Base-by-base conservation (phyloP, 2,329 filamentous ascomycete genomes). In the Colletotrichum echinochloae region DNA sequence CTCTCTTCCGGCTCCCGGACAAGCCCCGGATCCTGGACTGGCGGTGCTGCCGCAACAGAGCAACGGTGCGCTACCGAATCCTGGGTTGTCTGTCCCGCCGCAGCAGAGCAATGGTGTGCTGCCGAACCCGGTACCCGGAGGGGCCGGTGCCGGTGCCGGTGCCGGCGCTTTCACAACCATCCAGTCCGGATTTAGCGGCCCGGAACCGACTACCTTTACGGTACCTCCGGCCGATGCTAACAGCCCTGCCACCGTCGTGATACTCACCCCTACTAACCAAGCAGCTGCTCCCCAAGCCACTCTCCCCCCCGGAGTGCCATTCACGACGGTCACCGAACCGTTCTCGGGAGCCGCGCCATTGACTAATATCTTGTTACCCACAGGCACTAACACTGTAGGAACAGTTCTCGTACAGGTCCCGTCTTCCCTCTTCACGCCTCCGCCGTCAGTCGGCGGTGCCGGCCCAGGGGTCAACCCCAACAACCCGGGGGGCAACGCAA, bases 181-280 rank as follows among this genome's bases (percentile, higher is more conserved):
- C 18, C 56, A 67, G 64, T 62, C 56, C 3, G 67, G 67, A 3
- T 70, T 70, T 41, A 41, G 64, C 11, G 67, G 67, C 5, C 2
- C n/a, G 20, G 44, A 48, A 18, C 68, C 68, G 16, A 59, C 65
- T 20, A 71, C 68, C 14, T 70, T 68, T 16, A 70, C 68, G 1
- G 59, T 71, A 9, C 65, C 68, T 18, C 68, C 68, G 16, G 57
- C 54, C 18, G 39, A 28, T 0, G 12, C 52, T n/a, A 35, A 41
- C 18, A 16, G 14, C 7, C 28, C 23, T 39, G 69, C 46, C 7
- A 71, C 69, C 3, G 69, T 71, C 48, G 60, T 71, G 18, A 48
- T 71, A 26, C 33, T 71, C 5, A 60, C 59, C 26, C 69, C 69
- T 39, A 71, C 69, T 61, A 70, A 68, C 57, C 35, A 57, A 54